Conservation (phyloP, 75 land plant species). For the Chamaecyparis obtusa region DNA sequence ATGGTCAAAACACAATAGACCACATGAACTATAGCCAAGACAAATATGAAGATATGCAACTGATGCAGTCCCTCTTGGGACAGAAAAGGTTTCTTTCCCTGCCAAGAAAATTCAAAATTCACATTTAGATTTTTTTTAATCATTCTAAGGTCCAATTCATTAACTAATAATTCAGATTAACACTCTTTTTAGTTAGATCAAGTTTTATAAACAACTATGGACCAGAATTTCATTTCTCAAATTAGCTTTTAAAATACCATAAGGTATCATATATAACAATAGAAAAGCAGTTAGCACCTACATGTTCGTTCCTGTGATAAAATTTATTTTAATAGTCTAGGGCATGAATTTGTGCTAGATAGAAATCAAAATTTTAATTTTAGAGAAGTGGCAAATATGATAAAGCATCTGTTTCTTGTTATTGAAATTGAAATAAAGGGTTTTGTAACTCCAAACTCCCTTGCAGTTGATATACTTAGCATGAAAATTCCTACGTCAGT, state of each 20-base stretch:
- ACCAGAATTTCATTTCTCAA: not conserved
- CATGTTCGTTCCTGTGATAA: not conserved
- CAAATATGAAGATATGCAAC: conserved; percentile 89
- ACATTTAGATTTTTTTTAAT: too few species aligned
- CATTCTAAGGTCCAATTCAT: not conserved
- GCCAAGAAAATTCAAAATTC: conserved; percentile 14
- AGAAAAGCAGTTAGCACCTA: too few species aligned
- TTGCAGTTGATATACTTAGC: not conserved
- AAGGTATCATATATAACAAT: not conserved
- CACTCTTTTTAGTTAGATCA: not conserved
- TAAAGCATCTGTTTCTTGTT: not conserved
- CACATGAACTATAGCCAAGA: conserved; percentile 83
- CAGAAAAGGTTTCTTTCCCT: conserved; percentile 74
- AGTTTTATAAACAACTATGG: not conserved
- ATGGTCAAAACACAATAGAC: conserved; percentile 63
- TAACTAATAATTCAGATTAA: not conserved
- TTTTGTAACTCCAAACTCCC: not conserved
- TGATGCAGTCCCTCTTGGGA: conserved; percentile 72
- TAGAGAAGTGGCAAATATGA: not conserved
- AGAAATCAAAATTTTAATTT: not conserved
- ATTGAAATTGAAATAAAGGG: not conserved
- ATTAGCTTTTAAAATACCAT: not conserved
- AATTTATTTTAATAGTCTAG: not conserved
- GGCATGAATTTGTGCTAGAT: not conserved
- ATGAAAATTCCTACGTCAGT: not conserved